Evolutionary conservation across 2,329 filamentous ascomycete species (phyloP).

Genomic region (Calonectria leucothoes): DNA sequence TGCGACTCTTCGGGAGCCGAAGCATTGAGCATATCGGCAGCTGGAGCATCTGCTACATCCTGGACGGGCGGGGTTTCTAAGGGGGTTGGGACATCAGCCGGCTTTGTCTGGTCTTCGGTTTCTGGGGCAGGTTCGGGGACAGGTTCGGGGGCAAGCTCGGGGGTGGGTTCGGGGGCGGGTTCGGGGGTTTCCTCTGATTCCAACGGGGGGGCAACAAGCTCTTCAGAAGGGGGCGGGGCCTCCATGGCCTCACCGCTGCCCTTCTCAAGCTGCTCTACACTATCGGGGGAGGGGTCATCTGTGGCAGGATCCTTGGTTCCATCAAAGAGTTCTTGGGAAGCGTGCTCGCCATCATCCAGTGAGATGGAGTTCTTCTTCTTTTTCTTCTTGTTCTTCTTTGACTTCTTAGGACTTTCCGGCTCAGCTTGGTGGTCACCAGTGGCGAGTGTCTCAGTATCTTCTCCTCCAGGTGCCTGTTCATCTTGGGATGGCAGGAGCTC

Average conservation of each 20-base stretch:
- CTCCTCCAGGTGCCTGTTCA: slow-evolving; percentile 33
- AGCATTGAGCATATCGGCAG: slow-evolving; percentile 24
- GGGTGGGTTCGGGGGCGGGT: slow-evolving; percentile 23
- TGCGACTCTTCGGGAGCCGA: slow-evolving; percentile 22
- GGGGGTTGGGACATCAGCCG: slow-evolving; percentile 39
- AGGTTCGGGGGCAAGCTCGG: slow-evolving; percentile 27
- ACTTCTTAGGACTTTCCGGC: slow-evolving; percentile 30
- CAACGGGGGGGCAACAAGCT: slow-evolving; percentile 9
- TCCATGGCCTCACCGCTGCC: slow-evolving; percentile 17
- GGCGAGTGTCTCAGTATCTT: background rate
- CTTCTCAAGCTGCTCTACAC: slow-evolving; percentile 12
- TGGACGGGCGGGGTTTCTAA: slow-evolving; percentile 33
- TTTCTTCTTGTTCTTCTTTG: slow-evolving; percentile 55
- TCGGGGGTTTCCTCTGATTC: slow-evolving; percentile 35
- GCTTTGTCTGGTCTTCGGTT: slow-evolving; percentile 37
- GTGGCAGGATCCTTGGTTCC: slow-evolving; percentile 7
- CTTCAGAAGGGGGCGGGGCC: slow-evolving; percentile 15
- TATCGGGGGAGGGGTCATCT: slow-evolving; percentile 19
- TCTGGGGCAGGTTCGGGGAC: slow-evolving; percentile 31
- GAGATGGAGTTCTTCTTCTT: slow-evolving; percentile 38
- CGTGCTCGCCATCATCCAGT: slow-evolving; percentile 25
- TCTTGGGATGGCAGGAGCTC: slow-evolving; percentile 18
- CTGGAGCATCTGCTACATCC: slow-evolving; percentile 33
- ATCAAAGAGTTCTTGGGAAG: slow-evolving; percentile 22
- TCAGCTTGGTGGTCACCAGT: slow-evolving; percentile 13